Evolutionary conservation across 2,329 filamentous ascomycete genomes (phyloP).

Genomic region (Arthrobotrys sinensis): DNA sequence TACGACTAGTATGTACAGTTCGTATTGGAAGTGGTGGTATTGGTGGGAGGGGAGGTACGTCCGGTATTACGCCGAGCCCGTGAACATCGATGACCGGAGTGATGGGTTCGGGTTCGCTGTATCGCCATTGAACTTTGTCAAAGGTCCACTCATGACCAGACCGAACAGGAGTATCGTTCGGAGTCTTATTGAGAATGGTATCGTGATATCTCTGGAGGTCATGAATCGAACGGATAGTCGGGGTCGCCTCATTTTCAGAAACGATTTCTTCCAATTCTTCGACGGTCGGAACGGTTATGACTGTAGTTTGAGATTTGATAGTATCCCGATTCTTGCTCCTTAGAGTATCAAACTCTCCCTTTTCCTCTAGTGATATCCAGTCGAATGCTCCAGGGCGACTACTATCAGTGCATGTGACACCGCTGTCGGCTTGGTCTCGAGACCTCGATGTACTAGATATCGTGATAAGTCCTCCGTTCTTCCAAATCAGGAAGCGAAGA

Average conservation of each 20-base stretch:
- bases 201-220: conserved; percentile 54
- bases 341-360: conserved; percentile 46
- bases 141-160: conserved; percentile 50
- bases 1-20: conserved; percentile 49
- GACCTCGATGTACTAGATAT: conserved; percentile 33
- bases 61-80: conserved; percentile 52
- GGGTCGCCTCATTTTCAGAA: conserved; percentile 32
- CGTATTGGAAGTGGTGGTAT: conserved; percentile 37
- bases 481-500: conserved; percentile 42
- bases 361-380: conserved; percentile 56
- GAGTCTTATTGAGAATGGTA: conserved; percentile 13
- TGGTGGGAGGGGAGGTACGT: conserved; percentile 50
- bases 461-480: conserved; percentile 34
- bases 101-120: conserved; percentile 47
- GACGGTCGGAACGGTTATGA: conserved; percentile 54
- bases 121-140: conserved; percentile 58
- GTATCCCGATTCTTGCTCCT: conserved; percentile 53
- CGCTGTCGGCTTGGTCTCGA: conserved; percentile 33
- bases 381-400: conserved; percentile 46
- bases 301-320: conserved; percentile 54
- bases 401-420: conserved; percentile 36
- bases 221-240: conserved; percentile 46
- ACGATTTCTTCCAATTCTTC: conserved; percentile 57
- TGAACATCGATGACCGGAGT: conserved; percentile 49
- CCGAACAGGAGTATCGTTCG: conserved; percentile 18